A percentile compares a stretch with the other conserved stretches of the same genome.
phyloP scores from a whole-genome alignment of 768 basidiomycete species.

The Russula lepida region DNA sequence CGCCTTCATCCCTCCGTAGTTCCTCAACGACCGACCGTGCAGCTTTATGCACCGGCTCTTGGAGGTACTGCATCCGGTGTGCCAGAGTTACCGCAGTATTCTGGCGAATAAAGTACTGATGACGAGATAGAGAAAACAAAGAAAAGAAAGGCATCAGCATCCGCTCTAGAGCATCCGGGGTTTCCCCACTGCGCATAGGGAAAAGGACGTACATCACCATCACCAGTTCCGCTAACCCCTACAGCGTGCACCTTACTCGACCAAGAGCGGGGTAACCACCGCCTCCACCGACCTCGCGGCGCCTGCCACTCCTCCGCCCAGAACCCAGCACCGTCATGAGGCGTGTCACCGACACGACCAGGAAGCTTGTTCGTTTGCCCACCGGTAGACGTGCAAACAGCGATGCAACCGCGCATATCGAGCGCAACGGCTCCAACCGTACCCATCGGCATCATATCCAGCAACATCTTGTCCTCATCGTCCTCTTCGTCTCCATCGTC shows the following conservation, averaged over 20 bases:
- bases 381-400: conserved; percentile 69
- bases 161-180: neutral
- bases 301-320: conserved; percentile 76
- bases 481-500: conserved; percentile 21
- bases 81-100: conserved; percentile 60
- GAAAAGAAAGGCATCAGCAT: neutral
- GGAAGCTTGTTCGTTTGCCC: conserved; percentile 78
- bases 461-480: conserved; percentile 22
- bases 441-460: conserved; percentile 61
- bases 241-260: conserved; percentile 38
- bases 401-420: conserved; percentile 66
- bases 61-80: conserved; percentile 51
- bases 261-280: conserved; percentile 33
- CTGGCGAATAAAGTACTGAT: conserved; percentile 69
- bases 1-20: conserved; percentile 48
- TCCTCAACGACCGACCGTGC: conserved; percentile 48
- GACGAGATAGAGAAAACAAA: no score
- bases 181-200: no score
- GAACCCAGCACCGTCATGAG: conserved; percentile 67
- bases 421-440: conserved; percentile 83
- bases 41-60: conserved; percentile 51
- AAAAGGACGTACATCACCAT: conserved; percentile 30
- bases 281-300: conserved; percentile 27
- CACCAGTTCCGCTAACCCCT: conserved; percentile 78
- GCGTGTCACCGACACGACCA: conserved; percentile 79